Percentiles rank a stretch among this genome's conserved stretches.
Conservation (phyloP, 2,329 filamentous ascomycete species). For the Ilyonectria sp. region DNA sequence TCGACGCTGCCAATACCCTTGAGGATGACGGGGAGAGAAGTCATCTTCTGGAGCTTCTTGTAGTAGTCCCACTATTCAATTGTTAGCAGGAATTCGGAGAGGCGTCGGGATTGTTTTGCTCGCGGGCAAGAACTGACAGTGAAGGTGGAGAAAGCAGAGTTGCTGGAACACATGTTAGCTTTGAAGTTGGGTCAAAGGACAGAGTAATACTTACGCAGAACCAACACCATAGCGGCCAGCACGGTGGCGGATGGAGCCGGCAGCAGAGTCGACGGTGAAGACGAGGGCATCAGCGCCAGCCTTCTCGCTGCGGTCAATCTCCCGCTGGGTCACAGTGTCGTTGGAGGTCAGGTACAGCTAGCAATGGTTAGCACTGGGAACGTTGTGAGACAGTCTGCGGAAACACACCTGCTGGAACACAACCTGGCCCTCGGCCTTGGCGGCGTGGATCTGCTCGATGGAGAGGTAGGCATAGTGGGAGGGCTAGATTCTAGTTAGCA, state of each 20-base stretch:
- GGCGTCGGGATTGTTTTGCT: not conserved
- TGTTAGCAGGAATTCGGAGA: not conserved
- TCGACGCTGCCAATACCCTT: slow-evolving; percentile 58
- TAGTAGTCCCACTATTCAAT: slow-evolving; percentile 54
- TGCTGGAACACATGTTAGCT: slow-evolving; percentile 35
- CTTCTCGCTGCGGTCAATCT: slow-evolving; percentile 51
- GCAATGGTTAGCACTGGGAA: slow-evolving; percentile 1
- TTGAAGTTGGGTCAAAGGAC: not conserved
- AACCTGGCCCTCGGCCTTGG: slow-evolving; percentile 55
- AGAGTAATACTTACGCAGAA: slow-evolving; percentile 49
- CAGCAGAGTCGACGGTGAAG: slow-evolving; percentile 58
- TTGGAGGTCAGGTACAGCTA: slow-evolving; percentile 50
- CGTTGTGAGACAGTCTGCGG: not conserved
- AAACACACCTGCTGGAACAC: slow-evolving; percentile 55
- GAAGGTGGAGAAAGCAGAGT: slow-evolving; percentile 46
- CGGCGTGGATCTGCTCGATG: slow-evolving; percentile 57
- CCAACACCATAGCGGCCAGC: slow-evolving; percentile 57
- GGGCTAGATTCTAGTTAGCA: slow-evolving; percentile 43
- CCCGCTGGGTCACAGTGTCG: slow-evolving; percentile 51
- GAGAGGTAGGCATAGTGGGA: slow-evolving; percentile 52
- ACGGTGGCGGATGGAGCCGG: slow-evolving; percentile 57
- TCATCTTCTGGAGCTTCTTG: slow-evolving; percentile 53
- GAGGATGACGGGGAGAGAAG: slow-evolving; percentile 56
- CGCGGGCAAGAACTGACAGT: slow-evolving; percentile 30
- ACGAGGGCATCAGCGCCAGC: slow-evolving; percentile 56